A percentile compares a stretch with the other conserved stretches of the same genome.
phyloP scores from a whole-genome alignment of 352 stramenopile genomes.

The Pythium folliculosum region DNA sequence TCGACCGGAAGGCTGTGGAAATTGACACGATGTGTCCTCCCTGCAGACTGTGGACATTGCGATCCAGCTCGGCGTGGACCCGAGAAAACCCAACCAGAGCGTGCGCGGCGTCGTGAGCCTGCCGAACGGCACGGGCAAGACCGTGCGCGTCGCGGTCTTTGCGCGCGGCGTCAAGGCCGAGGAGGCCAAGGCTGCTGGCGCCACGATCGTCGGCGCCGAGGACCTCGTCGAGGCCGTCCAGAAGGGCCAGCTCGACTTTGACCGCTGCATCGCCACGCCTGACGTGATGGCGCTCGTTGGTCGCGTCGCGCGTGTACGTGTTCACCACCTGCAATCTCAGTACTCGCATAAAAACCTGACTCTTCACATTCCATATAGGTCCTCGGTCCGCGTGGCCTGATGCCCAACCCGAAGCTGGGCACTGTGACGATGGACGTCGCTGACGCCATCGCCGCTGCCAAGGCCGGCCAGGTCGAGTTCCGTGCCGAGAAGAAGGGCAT shows the following conservation, averaged over 20 bases:
- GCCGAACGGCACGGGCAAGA: conserved; percentile 87
- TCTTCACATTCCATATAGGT: conserved; percentile 37
- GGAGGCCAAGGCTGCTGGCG: conserved; percentile 88
- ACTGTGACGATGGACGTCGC: conserved; percentile 93
- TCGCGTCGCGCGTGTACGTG: conserved; percentile 83
- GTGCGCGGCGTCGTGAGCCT: conserved; percentile 85
- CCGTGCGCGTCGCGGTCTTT: conserved; percentile 90
- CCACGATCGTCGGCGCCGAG: conserved; percentile 89
- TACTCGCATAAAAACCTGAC: neutral
- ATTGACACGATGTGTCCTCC: neutral
- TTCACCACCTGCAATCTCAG: too few species aligned
- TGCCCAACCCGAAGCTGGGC: conserved; percentile 98
- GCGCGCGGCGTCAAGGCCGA: conserved; percentile 86
- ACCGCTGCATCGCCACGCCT: conserved; percentile 91
- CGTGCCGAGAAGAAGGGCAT: conserved; percentile 91
- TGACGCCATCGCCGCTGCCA: conserved; percentile 77
- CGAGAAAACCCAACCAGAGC: conserved; percentile 88
- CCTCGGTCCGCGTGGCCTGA: conserved; percentile 95
- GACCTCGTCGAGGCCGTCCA: conserved; percentile 90
- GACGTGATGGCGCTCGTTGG: conserved; percentile 94
- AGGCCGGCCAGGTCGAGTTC: conserved; percentile 87
- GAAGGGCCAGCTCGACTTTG: conserved; percentile 90
- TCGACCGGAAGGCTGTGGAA: neutral
- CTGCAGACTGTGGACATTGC: conserved; percentile 81
- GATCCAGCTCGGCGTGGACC: conserved; percentile 83